phyloP scores from a whole-genome alignment of 805 yeast genomes.

The Candida patagonica region DNA sequence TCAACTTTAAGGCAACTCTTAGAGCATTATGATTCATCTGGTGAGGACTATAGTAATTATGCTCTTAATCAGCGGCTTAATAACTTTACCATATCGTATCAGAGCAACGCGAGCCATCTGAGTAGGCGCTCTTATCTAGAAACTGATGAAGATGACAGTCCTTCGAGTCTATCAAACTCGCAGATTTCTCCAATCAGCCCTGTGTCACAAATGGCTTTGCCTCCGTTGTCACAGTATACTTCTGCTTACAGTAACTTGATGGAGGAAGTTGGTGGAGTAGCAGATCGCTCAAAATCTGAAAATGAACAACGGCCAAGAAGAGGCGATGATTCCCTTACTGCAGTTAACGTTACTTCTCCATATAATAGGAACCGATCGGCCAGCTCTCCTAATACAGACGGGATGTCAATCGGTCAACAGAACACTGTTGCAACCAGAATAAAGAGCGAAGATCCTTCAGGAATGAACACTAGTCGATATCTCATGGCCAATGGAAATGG shows the following conservation, averaged over 20 bases:
- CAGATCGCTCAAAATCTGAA: constrained; percentile 1
- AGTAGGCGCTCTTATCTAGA: neutral
- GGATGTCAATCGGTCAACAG: too few species aligned
- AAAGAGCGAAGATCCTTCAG: constrained; percentile 16
- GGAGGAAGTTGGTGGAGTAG: constrained; percentile 10
- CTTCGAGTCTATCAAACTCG: neutral
- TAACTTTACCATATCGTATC: neutral
- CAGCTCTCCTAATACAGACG: constrained; percentile 11
- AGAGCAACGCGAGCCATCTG: neutral
- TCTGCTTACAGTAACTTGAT: constrained; percentile 4
- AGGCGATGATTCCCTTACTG: neutral
- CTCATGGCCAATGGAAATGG: neutral
- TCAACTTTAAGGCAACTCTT: constrained; percentile 25
- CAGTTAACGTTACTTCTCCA: neutral
- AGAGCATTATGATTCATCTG: constrained; percentile 16
- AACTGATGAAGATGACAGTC: neutral
- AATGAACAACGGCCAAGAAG: neutral
- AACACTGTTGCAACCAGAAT: constrained; percentile 7
- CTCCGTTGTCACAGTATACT: neutral
- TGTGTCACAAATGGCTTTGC: neutral
- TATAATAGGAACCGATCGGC: constrained; percentile 7
- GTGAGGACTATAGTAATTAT: neutral
- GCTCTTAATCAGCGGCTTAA: neutral
- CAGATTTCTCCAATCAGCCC: constrained; percentile 2
- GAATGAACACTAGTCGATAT: constrained; percentile 3